Evolutionary conservation across 2,329 filamentous ascomycete species (phyloP).

Genomic region (Epichloe gansuensis): DNA sequence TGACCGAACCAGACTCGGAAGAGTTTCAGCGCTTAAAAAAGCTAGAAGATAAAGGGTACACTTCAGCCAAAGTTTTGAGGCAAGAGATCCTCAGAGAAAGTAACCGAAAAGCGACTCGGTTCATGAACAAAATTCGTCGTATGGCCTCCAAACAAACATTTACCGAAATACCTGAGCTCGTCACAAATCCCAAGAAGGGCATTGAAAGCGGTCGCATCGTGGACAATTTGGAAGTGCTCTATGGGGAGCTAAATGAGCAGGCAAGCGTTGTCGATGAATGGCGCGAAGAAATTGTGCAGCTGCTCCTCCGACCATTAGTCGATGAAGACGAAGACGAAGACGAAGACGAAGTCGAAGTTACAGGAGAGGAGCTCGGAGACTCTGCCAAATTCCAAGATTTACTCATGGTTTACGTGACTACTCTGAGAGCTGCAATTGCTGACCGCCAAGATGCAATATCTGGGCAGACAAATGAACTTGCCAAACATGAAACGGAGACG

Average conservation of each 20-base stretch:
- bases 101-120: slow-evolving; percentile 21
- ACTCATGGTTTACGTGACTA: slow-evolving; percentile 74
- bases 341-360: slow-evolving; percentile 63
- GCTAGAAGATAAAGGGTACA: slow-evolving; percentile 61
- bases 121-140: slow-evolving; percentile 50
- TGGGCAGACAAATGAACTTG: slow-evolving; percentile 62
- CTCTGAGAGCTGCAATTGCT: slow-evolving; percentile 59
- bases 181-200: slow-evolving; percentile 43
- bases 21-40: slow-evolving; percentile 54
- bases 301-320: slow-evolving; percentile 62
- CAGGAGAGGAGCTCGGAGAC: slow-evolving; percentile 80
- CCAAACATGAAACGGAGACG: slow-evolving; percentile 56
- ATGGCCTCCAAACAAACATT: slow-evolving; percentile 42
- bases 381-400: slow-evolving; percentile 83
- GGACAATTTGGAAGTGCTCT: slow-evolving; percentile 53
- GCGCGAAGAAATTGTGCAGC: slow-evolving; percentile 58
- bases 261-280: slow-evolving; percentile 58
- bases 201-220: slow-evolving; percentile 59
- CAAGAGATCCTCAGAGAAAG: slow-evolving; percentile 59
- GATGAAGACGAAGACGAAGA: slow-evolving; percentile 60
- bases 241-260: slow-evolving; percentile 56
- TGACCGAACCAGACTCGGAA: slow-evolving; percentile 53
- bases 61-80: slow-evolving; percentile 63
- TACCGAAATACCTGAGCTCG: slow-evolving; percentile 45
- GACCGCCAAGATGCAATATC: slow-evolving; percentile 68